Evolutionary conservation across 768 basidiomycete genomes (phyloP), one percentile per base, ranked within the genome.

Genomic region (Cubamyces sp.): DNA sequence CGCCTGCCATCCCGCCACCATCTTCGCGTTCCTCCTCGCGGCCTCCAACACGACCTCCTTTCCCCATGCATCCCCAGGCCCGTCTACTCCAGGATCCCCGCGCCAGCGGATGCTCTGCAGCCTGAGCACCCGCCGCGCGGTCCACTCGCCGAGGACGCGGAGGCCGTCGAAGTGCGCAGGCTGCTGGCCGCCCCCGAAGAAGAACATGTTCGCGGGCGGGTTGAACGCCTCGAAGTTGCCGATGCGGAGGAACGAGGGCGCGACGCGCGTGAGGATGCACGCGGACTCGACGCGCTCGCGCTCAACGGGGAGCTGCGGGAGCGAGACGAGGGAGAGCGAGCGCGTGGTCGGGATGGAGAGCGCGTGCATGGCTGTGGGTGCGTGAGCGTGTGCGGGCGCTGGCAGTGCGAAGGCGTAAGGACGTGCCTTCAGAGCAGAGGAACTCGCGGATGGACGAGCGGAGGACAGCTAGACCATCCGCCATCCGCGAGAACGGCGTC

Each of bases 1-100:
- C 7, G 86, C 93, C 75, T 98, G 96, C 97, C 97, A 98, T 3
- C 83, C 90, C 11, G 95, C 97, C 0, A 95, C 92, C 91, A 96
- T 98, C 71, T 78, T 79, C 46, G 92, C 96, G 71, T 97, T 98
- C 70, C 94, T 79, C 73, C 82, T 84, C 16, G 93, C 87, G 0
- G 86, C 87, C 67, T 97, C 94, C 65, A 87, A 75, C 1, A 96
- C 81, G 47, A 98, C 73, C 47, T 83, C 78, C 70, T 79, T 79
- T 4, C 84, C 91, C 92, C 92, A 95, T 4, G 85, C 78, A 26
- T 83, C 77, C 1, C 80, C 82, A n/a, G 70, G 69, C 18, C 71
- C 66, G 26, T 79, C 56, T 68, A 41, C 75, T 66, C 63, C 72
- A 68, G 43, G 74, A 66, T 64, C 71, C 63, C 63, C 70, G 70